A percentile compares a stretch with the other conserved stretches of the same genome.
Conservation (phyloP, 768 basidiomycete genomes). For the Rhizopogon vinicolor region DNA sequence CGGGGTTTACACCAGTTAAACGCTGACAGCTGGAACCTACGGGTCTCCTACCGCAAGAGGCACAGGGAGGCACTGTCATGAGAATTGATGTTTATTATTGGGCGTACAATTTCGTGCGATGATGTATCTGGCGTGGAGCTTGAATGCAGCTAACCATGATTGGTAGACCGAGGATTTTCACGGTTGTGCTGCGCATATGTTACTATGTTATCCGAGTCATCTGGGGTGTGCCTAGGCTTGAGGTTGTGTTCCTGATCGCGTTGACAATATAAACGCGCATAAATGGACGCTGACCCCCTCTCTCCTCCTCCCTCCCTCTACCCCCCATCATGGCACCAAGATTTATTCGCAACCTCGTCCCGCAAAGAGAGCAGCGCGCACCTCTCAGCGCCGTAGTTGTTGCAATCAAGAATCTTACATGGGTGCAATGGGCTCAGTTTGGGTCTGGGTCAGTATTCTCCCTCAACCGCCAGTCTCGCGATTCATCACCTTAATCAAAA, state of each 20-base stretch:
- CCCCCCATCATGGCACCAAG: slow-evolving; percentile 38
- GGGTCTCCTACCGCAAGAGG: too few species aligned
- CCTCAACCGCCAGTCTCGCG: not conserved
- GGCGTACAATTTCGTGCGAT: too few species aligned
- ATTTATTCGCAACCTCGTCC: slow-evolving; percentile 47
- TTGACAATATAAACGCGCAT: not conserved
- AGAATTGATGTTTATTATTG: too few species aligned
- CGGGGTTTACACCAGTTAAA: too few species aligned
- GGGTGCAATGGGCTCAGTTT: slow-evolving; percentile 55
- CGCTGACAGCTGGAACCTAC: too few species aligned
- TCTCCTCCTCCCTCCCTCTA: not conserved
- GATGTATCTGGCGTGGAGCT: too few species aligned
- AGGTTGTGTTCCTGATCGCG: not conserved
- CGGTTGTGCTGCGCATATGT: too few species aligned
- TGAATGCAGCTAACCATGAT: too few species aligned
- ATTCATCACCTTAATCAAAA: not conserved
- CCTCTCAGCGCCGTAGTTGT: slow-evolving; percentile 36
- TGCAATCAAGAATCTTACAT: slow-evolving; percentile 41
- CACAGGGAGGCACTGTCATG: too few species aligned
- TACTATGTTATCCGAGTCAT: too few species aligned
- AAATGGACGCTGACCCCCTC: not conserved
- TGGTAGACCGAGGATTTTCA: too few species aligned
- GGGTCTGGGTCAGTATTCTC: slow-evolving; percentile 43
- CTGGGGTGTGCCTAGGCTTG: too few species aligned
- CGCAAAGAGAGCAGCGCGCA: slow-evolving; percentile 37